Evolutionary conservation across 73 alveolate species (phyloP).

Genomic region (Urostyla sp.): DNA sequence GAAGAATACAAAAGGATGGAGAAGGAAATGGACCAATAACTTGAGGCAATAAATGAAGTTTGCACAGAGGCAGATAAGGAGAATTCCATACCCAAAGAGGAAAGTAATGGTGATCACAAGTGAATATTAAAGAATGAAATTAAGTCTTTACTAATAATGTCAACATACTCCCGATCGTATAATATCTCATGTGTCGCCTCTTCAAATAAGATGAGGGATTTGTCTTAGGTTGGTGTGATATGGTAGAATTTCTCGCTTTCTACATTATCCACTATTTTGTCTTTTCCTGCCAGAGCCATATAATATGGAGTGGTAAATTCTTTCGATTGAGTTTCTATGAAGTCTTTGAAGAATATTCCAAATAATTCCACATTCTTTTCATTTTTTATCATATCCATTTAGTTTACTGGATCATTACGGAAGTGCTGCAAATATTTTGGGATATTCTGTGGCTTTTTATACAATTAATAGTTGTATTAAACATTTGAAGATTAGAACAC

Average conservation of each 20-base stretch:
- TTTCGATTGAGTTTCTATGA: background rate
- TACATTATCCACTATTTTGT: conserved; percentile 17
- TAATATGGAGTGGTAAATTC: conserved; percentile 45
- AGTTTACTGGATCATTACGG: conserved; percentile 13
- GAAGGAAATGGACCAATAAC: no score
- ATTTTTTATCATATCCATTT: background rate
- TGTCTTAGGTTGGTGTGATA: conserved; percentile 6
- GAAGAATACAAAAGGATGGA: no score
- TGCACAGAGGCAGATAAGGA: background rate
- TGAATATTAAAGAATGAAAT: conserved; percentile 43
- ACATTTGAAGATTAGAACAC: background rate
- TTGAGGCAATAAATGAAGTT: background rate
- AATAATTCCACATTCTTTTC: background rate
- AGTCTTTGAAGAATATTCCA: background rate
- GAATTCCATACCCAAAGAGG: background rate
- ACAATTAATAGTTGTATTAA: conserved; percentile 8
- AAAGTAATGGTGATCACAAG: background rate
- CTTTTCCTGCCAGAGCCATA: conserved; percentile 60
- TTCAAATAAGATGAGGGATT: conserved; percentile 40
- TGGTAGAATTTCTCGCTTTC: conserved; percentile 17
- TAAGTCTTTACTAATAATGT: conserved; percentile 4
- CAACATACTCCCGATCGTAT: background rate
- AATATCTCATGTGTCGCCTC: conserved; percentile 34
- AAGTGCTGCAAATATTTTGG: background rate
- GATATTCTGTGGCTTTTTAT: background rate